A percentile compares a stretch with the other conserved stretches of the same genome.
Conservation (phyloP, 495 filamentous ascomycete genomes). For the Lasiosphaeria ovina region DNA sequence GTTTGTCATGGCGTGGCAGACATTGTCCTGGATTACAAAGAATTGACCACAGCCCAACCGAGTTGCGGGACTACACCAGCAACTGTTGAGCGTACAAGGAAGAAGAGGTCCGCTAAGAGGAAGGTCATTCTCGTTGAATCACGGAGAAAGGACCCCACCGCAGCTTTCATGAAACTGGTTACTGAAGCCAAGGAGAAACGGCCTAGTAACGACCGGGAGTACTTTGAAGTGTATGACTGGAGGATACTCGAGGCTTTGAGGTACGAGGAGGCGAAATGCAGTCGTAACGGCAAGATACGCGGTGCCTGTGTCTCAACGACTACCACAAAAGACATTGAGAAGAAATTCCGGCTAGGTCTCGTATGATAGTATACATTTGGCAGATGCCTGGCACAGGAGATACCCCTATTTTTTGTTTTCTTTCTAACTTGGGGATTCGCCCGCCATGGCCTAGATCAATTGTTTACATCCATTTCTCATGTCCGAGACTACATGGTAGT, state of each 20-base stretch:
- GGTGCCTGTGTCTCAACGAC: slow-evolving; percentile 11
- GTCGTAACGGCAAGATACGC: slow-evolving; percentile 7
- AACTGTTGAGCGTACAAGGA: slow-evolving; percentile 10
- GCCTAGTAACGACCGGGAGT: slow-evolving; percentile 35
- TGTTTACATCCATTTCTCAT: no score
- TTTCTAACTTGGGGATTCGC: no score
- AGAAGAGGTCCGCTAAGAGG: slow-evolving; percentile 26
- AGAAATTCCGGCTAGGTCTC: slow-evolving; percentile 27
- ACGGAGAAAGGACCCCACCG: slow-evolving; percentile 35
- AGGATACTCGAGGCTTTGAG: slow-evolving; percentile 43
- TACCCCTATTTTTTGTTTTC: no score
- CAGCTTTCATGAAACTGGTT: slow-evolving; percentile 37
- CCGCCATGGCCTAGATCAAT: no score
- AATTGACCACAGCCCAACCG: slow-evolving; percentile 23
- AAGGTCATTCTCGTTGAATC: slow-evolving; percentile 50
- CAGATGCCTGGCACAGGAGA: no score
- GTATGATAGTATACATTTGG: slow-evolving; percentile 7
- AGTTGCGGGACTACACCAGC: slow-evolving; percentile 28
- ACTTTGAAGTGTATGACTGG: slow-evolving; percentile 51
- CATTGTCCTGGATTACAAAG: slow-evolving; percentile 29
- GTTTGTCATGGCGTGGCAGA: slow-evolving; percentile 36
- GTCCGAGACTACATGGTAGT: no score
- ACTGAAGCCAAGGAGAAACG: slow-evolving; percentile 32
- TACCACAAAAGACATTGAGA: slow-evolving; percentile 18
- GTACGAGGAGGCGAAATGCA: slow-evolving; percentile 33